Conservation (phyloP, 192 early-diverging fungal genomes). For the Gaertneriomyces semiglobifer region DNA sequence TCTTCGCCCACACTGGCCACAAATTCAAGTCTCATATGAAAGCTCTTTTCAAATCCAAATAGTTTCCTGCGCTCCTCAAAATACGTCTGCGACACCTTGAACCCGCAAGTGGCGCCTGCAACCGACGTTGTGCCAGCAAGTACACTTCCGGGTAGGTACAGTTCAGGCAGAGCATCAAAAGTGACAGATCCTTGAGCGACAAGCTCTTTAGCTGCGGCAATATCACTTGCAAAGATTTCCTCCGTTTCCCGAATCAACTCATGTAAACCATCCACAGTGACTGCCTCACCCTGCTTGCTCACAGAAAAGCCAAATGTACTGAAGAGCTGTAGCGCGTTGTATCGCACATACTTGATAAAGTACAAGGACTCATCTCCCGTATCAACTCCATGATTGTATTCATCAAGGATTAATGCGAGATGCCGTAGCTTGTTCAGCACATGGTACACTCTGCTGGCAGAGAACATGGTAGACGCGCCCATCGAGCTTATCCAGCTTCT, state of each 20-base stretch:
- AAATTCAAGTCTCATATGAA: conserved; percentile 38
- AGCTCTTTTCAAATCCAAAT: conserved; percentile 40
- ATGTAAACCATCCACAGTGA: conserved; percentile 32
- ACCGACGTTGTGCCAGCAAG: conserved; percentile 37
- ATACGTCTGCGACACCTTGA: conserved; percentile 28
- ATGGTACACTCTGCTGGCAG: conserved; percentile 2
- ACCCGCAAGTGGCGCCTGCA: conserved; percentile 29
- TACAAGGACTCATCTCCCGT: background rate
- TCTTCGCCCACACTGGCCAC: conserved; percentile 36
- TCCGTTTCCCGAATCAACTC: conserved; percentile 31
- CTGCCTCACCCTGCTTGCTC: conserved; percentile 1
- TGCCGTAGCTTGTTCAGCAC: conserved; percentile 16
- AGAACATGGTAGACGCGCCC: background rate
- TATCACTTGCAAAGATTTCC: conserved; percentile 22
- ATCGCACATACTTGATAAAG: conserved; percentile 15
- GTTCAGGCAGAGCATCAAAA: conserved; percentile 42
- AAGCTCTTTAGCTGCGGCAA: conserved; percentile 19
- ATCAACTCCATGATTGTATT: conserved; percentile 27
- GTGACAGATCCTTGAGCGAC: conserved; percentile 28
- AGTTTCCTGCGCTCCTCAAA: conserved; percentile 43
- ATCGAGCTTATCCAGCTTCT: background rate
- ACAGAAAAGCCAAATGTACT: conserved; percentile 32
- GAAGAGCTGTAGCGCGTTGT: conserved; percentile 17
- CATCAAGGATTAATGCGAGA: background rate
- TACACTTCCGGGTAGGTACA: conserved; percentile 36